Conservation (phyloP, 108 stramenopile species). For the Fistulifera pelliculosa region DNA sequence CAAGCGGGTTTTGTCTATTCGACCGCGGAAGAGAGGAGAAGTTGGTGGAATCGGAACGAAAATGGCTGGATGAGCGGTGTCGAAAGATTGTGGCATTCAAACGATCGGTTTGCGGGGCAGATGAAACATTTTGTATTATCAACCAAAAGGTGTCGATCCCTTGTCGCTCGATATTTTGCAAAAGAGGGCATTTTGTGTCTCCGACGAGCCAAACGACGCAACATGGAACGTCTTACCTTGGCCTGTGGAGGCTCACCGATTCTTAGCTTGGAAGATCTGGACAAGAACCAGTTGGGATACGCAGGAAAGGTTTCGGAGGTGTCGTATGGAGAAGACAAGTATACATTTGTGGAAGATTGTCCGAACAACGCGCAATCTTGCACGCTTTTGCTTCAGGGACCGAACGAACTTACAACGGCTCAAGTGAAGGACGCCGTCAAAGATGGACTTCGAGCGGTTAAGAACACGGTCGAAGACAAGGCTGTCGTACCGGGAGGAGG, state of each 20-base stretch:
- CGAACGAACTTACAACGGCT: constrained; percentile 94
- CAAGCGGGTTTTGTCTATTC: constrained; percentile 92
- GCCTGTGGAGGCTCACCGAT: constrained; percentile 96
- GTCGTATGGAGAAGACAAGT: constrained; percentile 97
- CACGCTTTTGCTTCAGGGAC: constrained; percentile 94
- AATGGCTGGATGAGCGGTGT: constrained; percentile 97
- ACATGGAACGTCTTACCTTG: constrained; percentile 98
- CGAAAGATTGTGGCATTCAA: constrained; percentile 94
- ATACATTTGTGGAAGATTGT: constrained; percentile 98
- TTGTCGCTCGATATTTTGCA: constrained; percentile 96
- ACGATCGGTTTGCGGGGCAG: constrained; percentile 82
- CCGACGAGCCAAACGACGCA: constrained; percentile 96
- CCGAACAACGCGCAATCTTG: constrained; percentile 80
- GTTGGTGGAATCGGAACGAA: constrained; percentile 94
- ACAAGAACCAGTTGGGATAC: constrained; percentile 80
- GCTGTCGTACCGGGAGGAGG: constrained; percentile 93
- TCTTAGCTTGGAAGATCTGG: constrained; percentile 92
- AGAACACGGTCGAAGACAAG: constrained; percentile 93
- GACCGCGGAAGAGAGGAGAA: constrained; percentile 96
- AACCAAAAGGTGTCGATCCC: constrained; percentile 99
- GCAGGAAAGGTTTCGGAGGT: constrained; percentile 94
- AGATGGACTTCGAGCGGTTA: constrained; percentile 95
- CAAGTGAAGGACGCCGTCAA: constrained; percentile 98
- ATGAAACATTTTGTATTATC: constrained; percentile 92
- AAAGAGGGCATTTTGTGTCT: constrained; percentile 98